Evolutionary conservation across 2,329 filamentous ascomycete genomes (phyloP), one percentile per base, ranked within the genome.

Genomic region (Pestalotiopsis sp.): DNA sequence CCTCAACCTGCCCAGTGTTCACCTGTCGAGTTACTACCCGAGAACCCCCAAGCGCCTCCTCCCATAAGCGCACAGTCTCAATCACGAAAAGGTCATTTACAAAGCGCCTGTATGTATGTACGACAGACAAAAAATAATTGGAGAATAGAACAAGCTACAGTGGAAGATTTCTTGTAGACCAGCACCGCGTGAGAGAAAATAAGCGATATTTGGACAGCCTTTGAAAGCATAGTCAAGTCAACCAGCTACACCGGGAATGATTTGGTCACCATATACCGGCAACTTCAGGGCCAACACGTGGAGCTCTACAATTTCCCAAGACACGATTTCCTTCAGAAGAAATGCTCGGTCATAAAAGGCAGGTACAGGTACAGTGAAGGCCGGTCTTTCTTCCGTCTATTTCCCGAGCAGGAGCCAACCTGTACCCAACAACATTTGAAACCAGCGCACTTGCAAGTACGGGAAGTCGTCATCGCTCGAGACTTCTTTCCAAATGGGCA

Each of bases 1-100:
- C 75, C 76, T 90, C 69, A 84, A 84, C 72, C 74, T 90, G 71
- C 88, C 87, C 2, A 88, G 83, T 72, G 86, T 89, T 66, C 87
- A 89, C 72, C 78, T 89, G 63, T 83, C 86, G 26, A 81, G 81
- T 64, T 88, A 84, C 74, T 89, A 88, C 75, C 87, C 88, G 10
- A 81, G 87, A 62, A 90, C 87, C 17, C 87, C 88, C 7, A 89
- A 88, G 83, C 83, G 87, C 68, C 77, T 89, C 72, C 73, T 83
- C 69, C 86, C 87, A 71, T 88, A 78, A 65, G 62, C 61, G 26
- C 44, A 20, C 0, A 22, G 2, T n/a, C n/a, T 64, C 20, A 11
- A 39, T 52, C 17, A 35, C 1, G 14, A 22, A 59, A 20, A 6
- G 22, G 7, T 59, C 24, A 35, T 26, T 3, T 22, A 52, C 3